These are phyloP conservation scores for Aspergillaceae sp. DNA, from an alignment of 2,329 filamentous ascomycete species.

Conservation along the genomic window DNA sequence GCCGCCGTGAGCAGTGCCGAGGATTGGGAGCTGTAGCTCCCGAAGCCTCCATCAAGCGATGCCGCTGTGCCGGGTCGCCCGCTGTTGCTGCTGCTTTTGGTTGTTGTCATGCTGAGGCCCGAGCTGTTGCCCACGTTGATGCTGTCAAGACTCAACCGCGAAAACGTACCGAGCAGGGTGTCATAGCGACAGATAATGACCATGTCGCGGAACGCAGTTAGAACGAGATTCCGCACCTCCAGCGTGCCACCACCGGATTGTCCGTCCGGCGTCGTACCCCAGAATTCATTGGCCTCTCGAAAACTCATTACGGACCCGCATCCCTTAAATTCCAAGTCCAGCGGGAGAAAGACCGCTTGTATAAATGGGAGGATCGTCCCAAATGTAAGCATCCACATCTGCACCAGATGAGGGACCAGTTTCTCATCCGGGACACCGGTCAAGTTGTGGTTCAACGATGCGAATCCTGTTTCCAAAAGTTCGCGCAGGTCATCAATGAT, in stretches of 20 bases:
- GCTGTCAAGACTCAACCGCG: slow-evolving; percentile 77
- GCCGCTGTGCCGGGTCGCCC: slow-evolving; percentile 63
- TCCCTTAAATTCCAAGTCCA: slow-evolving; percentile 89
- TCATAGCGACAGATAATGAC: slow-evolving; percentile 87
- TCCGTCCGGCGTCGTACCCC: slow-evolving; percentile 53
- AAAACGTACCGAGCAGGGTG: slow-evolving; percentile 80
- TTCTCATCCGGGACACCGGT: slow-evolving; percentile 71
- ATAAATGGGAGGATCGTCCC: slow-evolving; percentile 85
- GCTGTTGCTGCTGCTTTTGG: slow-evolving; percentile 38
- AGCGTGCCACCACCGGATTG: slow-evolving; percentile 52
- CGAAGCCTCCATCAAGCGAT: slow-evolving; percentile 64
- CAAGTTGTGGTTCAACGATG: slow-evolving; percentile 74
- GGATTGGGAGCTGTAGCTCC: slow-evolving; percentile 69
- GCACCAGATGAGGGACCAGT: slow-evolving; percentile 81
- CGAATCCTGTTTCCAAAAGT: slow-evolving; percentile 64
- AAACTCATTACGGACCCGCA: slow-evolving; percentile 67
- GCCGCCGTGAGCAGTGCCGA: slow-evolving; percentile 69
- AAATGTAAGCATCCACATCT: slow-evolving; percentile 91
- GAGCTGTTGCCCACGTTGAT: slow-evolving; percentile 44
- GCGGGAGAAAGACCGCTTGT: slow-evolving; percentile 85
- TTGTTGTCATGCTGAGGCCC: slow-evolving; percentile 27
- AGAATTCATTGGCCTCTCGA: slow-evolving; percentile 80
- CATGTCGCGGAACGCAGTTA: slow-evolving; percentile 79
- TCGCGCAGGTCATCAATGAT: slow-evolving; percentile 57
- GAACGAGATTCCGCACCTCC: slow-evolving; percentile 79